Base-by-base conservation (phyloP, 352 stramenopile species). In the Lagenidium giganteum region DNA sequence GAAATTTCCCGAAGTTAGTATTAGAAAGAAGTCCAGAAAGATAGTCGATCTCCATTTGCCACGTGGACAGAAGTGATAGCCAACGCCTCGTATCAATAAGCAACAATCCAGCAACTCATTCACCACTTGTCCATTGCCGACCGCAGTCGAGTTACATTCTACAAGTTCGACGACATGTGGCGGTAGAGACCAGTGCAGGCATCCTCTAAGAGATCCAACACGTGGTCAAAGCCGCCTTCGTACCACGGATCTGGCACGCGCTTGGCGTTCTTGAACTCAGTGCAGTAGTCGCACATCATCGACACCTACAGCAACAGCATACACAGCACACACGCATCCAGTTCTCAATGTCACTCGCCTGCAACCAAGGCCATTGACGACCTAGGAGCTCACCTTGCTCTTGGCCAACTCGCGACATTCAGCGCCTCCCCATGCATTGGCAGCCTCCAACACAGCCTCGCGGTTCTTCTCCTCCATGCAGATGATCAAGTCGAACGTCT, bases 381-480 rank as follows among this genome's bases (percentile, higher is more conserved):
- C 29, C 14, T 22, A 9, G 4, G 1, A 31, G 39, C 3, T 14
- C 45, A 79, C 71, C 66, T 90, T 93, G 32, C 54, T 27, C 13
- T 70, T 61, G 14, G 77, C 81, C 3, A 84, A 40, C 35, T 70
- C 59, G 5, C 51, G 54, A 35, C 67, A 71, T 1, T 77, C 40
- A 3, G 42, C 64, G 22, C 83, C 84, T n/a, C 82, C 85, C 85
- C 85, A 96, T 26, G 80, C 58, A 9, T 82, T 50, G 2, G 83
- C 85, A 0, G 85, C 85, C 44, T 93, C 82, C 18, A 92, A 48
- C 49, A 96, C 82, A 3, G 82, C 80, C n/a, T 48, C 33, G 28
- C 69, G 69, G 65, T 96, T 96, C 61, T 82, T 84, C 43, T 75
- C 58, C 43, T 96, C 85, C 85, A 96, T 96, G 50, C 79, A 91